Evolutionary conservation across 2,329 filamentous ascomycete genomes (phyloP), one percentile per base, ranked within the genome.

Genomic region (Pezicula radicicola): DNA sequence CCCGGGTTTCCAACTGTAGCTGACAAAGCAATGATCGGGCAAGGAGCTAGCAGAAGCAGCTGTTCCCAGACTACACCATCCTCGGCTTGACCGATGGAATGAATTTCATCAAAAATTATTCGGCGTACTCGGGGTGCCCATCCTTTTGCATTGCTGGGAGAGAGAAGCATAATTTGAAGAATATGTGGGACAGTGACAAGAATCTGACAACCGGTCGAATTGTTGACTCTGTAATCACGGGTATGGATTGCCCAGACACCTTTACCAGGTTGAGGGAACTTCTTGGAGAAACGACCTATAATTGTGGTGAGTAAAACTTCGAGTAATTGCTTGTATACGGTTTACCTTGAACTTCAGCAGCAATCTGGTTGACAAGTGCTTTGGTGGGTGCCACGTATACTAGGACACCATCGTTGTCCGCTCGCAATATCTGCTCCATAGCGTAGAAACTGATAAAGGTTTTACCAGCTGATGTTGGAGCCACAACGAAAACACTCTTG

Each of bases 371-470:
- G 53, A 92, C 88, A 10, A 93, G 73, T 3, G 89, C 88, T 63
- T 93, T 93, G 0, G 88, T 92, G 0, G 89, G 89, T 0, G 88
- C 89, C 6, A 93, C 85, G 58, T 92, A 93, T 0, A 92, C 85
- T 6, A 93, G 69, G 3, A 92, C 78, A 3, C 81, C 84, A 46
- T 90, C 81, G 54, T 92, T 80, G 55, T 81, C 82, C 4, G 78
- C 77, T 62, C 87, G 76, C 9, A 93, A 72, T 1, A 91, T 74
- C 63, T 89, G 84, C 62, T 88, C 86, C 85, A 92, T 93, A 1
- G 88, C 88, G 60, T 93, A 91, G 67, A 92, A 93, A 1, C 83
- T 87, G 53, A 92, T 92, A 66, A 92, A 93, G 0, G 88, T 93
- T 67, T 92, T 93, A 56, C 89, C 89, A 0, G 89, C 85, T 21